Conservation (phyloP, 495 filamentous ascomycete genomes). For the Neurospora terricola region DNA sequence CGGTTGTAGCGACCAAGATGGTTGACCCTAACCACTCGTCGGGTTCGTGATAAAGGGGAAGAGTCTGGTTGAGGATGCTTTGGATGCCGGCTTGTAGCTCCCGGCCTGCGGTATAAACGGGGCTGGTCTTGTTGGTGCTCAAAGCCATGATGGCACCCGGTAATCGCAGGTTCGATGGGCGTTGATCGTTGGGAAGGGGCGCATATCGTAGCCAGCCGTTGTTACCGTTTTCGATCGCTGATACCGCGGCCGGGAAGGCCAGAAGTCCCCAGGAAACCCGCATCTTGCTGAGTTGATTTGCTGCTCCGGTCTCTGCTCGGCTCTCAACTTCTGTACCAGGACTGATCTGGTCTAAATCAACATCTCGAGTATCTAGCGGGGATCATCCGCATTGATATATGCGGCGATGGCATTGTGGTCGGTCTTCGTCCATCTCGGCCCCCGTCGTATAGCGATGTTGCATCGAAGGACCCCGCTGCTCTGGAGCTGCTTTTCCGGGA, state of each 20-base stretch:
- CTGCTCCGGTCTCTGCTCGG: neutral
- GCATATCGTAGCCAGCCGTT: constrained; percentile 59
- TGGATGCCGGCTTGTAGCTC: constrained; percentile 51
- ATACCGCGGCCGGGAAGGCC: constrained; percentile 18
- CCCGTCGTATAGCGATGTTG: neutral
- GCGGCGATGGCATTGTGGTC: neutral
- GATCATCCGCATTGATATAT: neutral
- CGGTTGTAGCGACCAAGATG: constrained; percentile 49
- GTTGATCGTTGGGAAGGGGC: constrained; percentile 29
- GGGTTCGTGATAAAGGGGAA: constrained; percentile 23
- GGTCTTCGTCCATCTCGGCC: neutral
- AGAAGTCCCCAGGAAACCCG: constrained; percentile 22
- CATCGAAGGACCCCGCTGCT: neutral
- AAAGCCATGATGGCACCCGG: constrained; percentile 45
- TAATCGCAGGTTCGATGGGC: constrained; percentile 13
- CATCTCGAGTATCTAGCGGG: neutral
- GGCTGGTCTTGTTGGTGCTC: constrained; percentile 40
- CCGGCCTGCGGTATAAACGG: constrained; percentile 47
- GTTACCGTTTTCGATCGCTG: constrained; percentile 48
- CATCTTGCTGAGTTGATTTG: constrained; percentile 10
- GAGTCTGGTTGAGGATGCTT: constrained; percentile 39
- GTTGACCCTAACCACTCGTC: constrained; percentile 17
- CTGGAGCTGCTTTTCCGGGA: neutral
- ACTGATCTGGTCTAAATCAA: neutral
- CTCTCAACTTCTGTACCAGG: neutral